phyloP scores from a whole-genome alignment of 768 basidiomycete species.

The Vishniacozyma victoriae region DNA sequence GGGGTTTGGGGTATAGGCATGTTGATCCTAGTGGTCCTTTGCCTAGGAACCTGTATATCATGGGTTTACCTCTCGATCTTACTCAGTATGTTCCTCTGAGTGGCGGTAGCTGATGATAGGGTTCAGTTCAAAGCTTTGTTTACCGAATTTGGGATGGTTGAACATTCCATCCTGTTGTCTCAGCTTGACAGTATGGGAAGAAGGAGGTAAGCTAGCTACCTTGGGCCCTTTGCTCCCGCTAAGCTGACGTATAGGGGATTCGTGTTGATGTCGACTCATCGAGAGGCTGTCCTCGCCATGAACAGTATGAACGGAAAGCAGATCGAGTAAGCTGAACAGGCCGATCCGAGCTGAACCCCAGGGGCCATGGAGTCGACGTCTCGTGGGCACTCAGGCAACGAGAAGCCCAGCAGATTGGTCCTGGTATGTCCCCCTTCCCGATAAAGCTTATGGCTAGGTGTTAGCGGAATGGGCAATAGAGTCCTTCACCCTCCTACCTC shows the following conservation, averaged over 20 bases:
- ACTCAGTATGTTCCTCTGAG: slow-evolving; percentile 26
- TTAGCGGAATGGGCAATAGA: slow-evolving; percentile 23
- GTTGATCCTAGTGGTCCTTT: slow-evolving; percentile 18
- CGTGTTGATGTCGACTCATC: slow-evolving; percentile 34
- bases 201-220: slow-evolving; percentile 11
- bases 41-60: slow-evolving; percentile 34
- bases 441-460: slow-evolving; percentile 3
- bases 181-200: slow-evolving; percentile 35
- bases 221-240: too few species aligned
- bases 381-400: slow-evolving; percentile 39
- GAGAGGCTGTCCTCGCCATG: slow-evolving; percentile 24
- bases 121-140: slow-evolving; percentile 27
- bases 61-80: slow-evolving; percentile 29
- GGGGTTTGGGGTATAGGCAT: slow-evolving; percentile 9
- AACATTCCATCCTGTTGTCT: slow-evolving; percentile 31
- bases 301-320: slow-evolving; percentile 16
- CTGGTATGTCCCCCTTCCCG: slow-evolving; percentile 4
- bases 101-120: slow-evolving; percentile 7
- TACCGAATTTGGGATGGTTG: slow-evolving; percentile 23
- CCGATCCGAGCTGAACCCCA: slow-evolving; percentile 7
- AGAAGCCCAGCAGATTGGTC: slow-evolving; percentile 17
- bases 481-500: slow-evolving; percentile 30
- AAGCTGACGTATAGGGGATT: slow-evolving; percentile 25
- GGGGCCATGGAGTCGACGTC: slow-evolving; percentile 31
- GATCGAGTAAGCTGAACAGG: slow-evolving; percentile 23